These are phyloP conservation scores for Puccinia polysora DNA, from an alignment of 1,284 basidiomycete genomes.

Conservation along the genomic window DNA sequence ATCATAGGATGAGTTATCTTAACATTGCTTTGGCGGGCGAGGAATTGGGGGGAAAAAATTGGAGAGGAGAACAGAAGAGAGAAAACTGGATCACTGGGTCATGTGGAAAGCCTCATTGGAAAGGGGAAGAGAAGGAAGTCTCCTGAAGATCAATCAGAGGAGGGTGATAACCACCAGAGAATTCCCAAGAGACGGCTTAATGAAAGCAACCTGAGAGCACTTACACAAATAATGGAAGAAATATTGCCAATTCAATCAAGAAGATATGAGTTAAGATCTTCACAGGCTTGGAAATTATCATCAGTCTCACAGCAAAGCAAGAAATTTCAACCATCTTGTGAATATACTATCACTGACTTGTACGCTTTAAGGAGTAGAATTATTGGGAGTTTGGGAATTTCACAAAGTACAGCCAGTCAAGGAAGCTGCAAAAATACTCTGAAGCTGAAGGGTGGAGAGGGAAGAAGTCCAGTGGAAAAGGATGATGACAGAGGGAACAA, in stretches of 20 bases:
- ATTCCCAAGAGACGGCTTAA: neutral
- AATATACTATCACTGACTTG: neutral
- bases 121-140: neutral
- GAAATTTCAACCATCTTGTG: neutral
- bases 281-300: neutral
- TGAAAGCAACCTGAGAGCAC: neutral
- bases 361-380: neutral
- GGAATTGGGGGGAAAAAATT: neutral
- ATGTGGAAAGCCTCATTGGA: neutral
- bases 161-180: neutral
- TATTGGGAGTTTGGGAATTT: neutral
- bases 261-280: neutral
- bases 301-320: neutral
- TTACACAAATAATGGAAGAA: neutral
- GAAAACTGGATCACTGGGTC: neutral
- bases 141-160: neutral
- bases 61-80: neutral
- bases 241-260: neutral
- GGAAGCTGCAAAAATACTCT: neutral
- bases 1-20: neutral
- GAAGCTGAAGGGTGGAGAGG: neutral
- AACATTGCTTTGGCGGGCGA: neutral
- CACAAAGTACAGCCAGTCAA: neutral
- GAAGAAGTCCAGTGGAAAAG: neutral
- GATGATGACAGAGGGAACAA: neutral